Conservation (phyloP, 805 yeast species). For the Yarrowia sp. region DNA sequence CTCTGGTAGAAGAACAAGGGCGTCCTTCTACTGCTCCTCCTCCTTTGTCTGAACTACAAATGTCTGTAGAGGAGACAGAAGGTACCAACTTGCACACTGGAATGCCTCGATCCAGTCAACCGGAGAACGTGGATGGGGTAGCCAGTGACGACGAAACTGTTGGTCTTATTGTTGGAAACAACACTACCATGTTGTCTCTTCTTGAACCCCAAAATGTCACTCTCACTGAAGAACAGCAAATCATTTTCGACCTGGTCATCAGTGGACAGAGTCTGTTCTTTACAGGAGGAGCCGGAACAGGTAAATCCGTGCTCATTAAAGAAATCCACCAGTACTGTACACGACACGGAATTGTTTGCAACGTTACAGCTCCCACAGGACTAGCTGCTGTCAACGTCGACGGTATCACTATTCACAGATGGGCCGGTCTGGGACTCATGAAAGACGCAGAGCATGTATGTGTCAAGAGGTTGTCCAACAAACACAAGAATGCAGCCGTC, state of each 20-base stretch:
- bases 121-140: background rate
- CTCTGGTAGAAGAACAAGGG: background rate
- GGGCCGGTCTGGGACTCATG: slow-evolving; percentile 81
- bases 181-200: slow-evolving; percentile 7
- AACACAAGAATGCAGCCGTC: slow-evolving; percentile 44
- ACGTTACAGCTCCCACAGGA: slow-evolving; percentile 94
- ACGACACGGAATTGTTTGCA: slow-evolving; percentile 46
- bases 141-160: background rate
- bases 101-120: background rate
- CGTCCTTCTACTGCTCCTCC: too few relatives aligned
- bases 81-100: background rate
- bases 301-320: slow-evolving; percentile 15
- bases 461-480: slow-evolving; percentile 45
- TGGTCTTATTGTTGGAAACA: background rate
- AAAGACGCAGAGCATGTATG: slow-evolving; percentile 40
- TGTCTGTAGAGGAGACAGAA: background rate
- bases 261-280: background rate
- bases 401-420: slow-evolving; percentile 81
- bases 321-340: background rate
- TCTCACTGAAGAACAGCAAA: slow-evolving; percentile 7
- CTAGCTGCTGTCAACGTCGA: slow-evolving; percentile 90
- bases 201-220: background rate
- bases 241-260: background rate
- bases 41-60: too few relatives aligned
- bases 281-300: slow-evolving; percentile 26